Percentiles rank a stretch among this genome's conserved stretches.
Conservation (phyloP, 2,329 filamentous ascomycete species). For the Fusarium torulosum region DNA sequence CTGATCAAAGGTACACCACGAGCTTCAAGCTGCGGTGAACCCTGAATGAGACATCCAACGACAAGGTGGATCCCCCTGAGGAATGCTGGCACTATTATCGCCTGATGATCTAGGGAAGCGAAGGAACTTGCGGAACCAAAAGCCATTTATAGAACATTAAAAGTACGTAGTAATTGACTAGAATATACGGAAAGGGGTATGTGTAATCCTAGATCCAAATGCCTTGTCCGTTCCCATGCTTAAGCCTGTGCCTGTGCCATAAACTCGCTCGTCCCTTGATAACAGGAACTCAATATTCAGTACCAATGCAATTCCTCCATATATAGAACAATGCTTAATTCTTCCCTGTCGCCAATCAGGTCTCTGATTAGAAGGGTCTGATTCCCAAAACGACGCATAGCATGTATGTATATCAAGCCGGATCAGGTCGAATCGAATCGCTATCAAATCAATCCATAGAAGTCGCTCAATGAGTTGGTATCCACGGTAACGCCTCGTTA, state of each 20-base stretch:
- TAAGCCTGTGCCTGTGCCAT: neutral
- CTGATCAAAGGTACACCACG: constrained; percentile 4
- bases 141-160: constrained; percentile 36
- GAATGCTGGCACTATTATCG: constrained; percentile 24
- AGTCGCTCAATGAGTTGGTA: constrained; percentile 43
- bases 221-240: constrained; percentile 34
- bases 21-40: constrained; percentile 18
- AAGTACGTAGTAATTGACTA: constrained; percentile 42
- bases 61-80: constrained; percentile 15
- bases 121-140: constrained; percentile 1
- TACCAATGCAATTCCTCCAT: constrained; percentile 18
- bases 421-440: constrained; percentile 43
- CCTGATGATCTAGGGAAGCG: constrained; percentile 23
- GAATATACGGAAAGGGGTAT: constrained; percentile 49
- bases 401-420: constrained; percentile 36
- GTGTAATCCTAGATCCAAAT: constrained; percentile 44
- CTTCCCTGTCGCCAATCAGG: constrained; percentile 11
- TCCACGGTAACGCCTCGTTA: constrained; percentile 39
- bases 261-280: constrained; percentile 7
- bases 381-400: constrained; percentile 34
- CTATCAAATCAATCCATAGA: constrained; percentile 30
- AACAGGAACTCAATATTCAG: constrained; percentile 15
- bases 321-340: constrained; percentile 33
- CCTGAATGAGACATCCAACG: constrained; percentile 10
- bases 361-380: constrained; percentile 16